phyloP scores from a whole-genome alignment of 139 green algal species.

The Coccomyxa sp. region DNA sequence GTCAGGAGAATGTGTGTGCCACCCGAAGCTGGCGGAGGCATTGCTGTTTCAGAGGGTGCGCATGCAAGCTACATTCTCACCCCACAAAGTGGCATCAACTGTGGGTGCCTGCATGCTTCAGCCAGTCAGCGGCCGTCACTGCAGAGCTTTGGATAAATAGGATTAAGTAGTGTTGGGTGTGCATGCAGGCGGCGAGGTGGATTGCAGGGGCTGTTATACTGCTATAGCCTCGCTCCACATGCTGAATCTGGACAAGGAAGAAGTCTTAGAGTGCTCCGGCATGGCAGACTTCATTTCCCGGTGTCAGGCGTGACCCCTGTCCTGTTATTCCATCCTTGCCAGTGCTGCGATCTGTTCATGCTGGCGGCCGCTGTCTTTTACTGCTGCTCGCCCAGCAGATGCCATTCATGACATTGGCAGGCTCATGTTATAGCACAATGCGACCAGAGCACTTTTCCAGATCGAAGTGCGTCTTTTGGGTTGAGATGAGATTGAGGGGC shows the following conservation, averaged over 20 bases:
- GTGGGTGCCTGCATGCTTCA: neutral
- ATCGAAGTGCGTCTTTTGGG: neutral
- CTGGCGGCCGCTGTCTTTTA: neutral
- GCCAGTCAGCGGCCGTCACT: constrained; percentile 51
- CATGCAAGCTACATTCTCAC: neutral
- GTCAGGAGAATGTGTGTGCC: constrained; percentile 70
- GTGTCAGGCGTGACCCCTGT: constrained; percentile 50
- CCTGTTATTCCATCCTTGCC: neutral
- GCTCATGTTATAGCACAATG: neutral
- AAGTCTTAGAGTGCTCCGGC: constrained; percentile 41
- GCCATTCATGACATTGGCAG: neutral
- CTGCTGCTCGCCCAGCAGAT: neutral
- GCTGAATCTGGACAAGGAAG: constrained; percentile 60
- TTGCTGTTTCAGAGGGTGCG: constrained; percentile 81
- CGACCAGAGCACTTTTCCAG: neutral
- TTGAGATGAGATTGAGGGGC: too few species aligned
- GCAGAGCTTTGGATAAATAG: constrained; percentile 38
- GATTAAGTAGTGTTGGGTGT: constrained; percentile 14
- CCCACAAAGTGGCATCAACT: too few species aligned
- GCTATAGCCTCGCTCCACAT: constrained; percentile 77
- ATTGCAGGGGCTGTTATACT: constrained; percentile 89
- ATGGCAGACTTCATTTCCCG: constrained; percentile 58
- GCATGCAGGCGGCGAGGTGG: constrained; percentile 80
- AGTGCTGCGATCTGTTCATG: too few species aligned
- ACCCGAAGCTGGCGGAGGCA: constrained; percentile 61